Evolutionary conservation across 129 eudicot genomes (phyloP), one percentile per base, ranked within the genome.

Genomic region (Daucus carota): DNA sequence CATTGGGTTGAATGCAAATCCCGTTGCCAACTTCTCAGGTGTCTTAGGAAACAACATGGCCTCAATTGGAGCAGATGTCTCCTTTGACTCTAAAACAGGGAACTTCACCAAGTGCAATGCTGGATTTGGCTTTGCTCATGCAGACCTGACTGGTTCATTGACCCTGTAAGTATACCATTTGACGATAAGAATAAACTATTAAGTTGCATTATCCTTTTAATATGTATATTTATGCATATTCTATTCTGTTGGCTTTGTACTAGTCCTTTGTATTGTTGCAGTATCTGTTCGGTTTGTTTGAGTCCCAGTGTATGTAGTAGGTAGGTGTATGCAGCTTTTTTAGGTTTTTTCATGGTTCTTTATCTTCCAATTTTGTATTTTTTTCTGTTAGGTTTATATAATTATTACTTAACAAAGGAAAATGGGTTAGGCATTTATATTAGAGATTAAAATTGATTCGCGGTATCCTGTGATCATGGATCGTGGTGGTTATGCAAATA

Each of bases 1-100:
- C 75, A 42, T 94, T 41, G 98, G 98, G 76, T 79, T 94, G 89
- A 91, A 97, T 8, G 90, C 96, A 72, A 94, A 85, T 81, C 98
- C 98, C 33, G 79, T 87, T 52, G 82, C 91, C 40, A 94, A 94
- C 92, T 89, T 91, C 71, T 89, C 98, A 38, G 93, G 96, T 41
- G 97, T 87, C 50, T 5, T 90, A 73, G 98, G 98, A 42, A 92
- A 80, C 32, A 82, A 82, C 57, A 32, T 60, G 17, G 50, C 83
- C 72, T 85, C 96, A 22, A 6, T 90, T 67, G 98, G 98, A 31
- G 72, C 88, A 79, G 96, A 90, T 75, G 86, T 88, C 52, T 78
- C 96, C 34, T 92, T 86, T 78, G 98, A 92, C 85, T 77, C 90
- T 63, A 86, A 87, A 75, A 78, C 86, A 29, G 96, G 98, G 54